Evolutionary conservation across 2,329 filamentous ascomycete genomes (phyloP).

Genomic region (Exophiala sp.): DNA sequence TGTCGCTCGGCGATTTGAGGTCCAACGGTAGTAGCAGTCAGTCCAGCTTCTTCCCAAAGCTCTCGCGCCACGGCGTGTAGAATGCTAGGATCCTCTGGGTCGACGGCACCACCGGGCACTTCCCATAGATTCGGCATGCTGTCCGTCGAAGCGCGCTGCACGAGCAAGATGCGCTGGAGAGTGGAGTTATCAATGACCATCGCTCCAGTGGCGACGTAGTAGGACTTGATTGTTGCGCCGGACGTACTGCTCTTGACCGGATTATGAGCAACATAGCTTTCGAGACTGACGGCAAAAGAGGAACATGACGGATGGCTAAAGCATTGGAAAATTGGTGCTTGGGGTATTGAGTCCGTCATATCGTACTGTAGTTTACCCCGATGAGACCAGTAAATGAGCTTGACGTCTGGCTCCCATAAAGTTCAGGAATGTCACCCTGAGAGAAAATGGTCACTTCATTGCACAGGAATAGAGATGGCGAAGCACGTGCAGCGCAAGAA

Average conservation of each 20-base stretch:
- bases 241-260: background rate
- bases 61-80: constrained; percentile 50
- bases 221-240: background rate
- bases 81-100: constrained; percentile 46
- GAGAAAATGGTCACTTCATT: no score
- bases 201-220: constrained; percentile 16
- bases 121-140: constrained; percentile 46
- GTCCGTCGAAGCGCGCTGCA: constrained; percentile 44
- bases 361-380: no score
- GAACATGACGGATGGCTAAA: constrained; percentile 4
- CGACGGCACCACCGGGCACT: constrained; percentile 50
- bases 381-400: no score
- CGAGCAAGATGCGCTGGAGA: constrained; percentile 35
- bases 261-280: constrained; percentile 7
- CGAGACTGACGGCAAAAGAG: constrained; percentile 1
- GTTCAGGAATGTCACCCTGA: no score
- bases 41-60: constrained; percentile 51
- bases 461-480: no score
- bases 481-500: no score
- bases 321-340: background rate
- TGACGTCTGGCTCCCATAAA: no score
- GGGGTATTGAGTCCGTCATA: background rate
- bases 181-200: constrained; percentile 8
- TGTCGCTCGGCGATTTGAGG: constrained; percentile 37
- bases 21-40: constrained; percentile 43